Conservation (phyloP, 2,329 filamentous ascomycete genomes). For the Rutstroemia sp. region DNA sequence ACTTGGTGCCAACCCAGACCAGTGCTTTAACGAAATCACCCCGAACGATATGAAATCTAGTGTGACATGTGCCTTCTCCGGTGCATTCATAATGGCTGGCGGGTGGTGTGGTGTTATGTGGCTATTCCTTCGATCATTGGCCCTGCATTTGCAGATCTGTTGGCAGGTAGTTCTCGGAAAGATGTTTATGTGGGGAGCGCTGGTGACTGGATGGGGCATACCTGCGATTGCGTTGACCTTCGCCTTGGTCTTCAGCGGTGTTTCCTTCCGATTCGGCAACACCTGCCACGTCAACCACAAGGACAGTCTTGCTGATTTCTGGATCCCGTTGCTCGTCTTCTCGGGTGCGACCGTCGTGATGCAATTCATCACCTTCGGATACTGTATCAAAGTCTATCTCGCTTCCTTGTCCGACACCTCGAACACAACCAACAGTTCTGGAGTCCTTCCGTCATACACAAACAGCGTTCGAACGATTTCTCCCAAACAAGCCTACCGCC, state of each 20-base stretch:
- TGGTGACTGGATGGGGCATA: conserved; percentile 76
- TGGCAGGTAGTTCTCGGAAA: conserved; percentile 89
- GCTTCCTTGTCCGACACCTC: conserved; percentile 70
- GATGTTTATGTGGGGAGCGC: conserved; percentile 81
- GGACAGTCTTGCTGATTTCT: conserved; percentile 76
- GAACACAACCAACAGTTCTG: conserved; percentile 62
- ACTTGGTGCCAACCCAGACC: conserved; percentile 65
- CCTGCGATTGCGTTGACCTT: conserved; percentile 68
- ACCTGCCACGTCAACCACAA: conserved; percentile 92
- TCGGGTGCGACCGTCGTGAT: conserved; percentile 68
- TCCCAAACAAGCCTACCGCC: conserved; percentile 79
- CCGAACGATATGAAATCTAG: conserved; percentile 85
- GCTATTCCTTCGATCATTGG: conserved; percentile 84
- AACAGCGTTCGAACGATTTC: conserved; percentile 67
- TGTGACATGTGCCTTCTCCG: conserved; percentile 78
- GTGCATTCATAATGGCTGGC: conserved; percentile 76
- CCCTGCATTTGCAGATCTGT: conserved; percentile 93
- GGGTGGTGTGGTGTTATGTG: conserved; percentile 81
- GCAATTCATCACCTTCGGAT: conserved; percentile 78
- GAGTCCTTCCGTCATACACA: conserved; percentile 61
- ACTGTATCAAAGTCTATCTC: conserved; percentile 93
- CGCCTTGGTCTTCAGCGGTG: conserved; percentile 77
- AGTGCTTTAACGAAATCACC: conserved; percentile 87
- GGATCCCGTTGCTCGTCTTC: conserved; percentile 81
- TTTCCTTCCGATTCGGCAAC: conserved; percentile 85